A percentile compares a stretch with the other conserved stretches of the same genome.
Conservation (phyloP, 2,329 filamentous ascomycete genomes). For the Colletotrichum tamarilloi region DNA sequence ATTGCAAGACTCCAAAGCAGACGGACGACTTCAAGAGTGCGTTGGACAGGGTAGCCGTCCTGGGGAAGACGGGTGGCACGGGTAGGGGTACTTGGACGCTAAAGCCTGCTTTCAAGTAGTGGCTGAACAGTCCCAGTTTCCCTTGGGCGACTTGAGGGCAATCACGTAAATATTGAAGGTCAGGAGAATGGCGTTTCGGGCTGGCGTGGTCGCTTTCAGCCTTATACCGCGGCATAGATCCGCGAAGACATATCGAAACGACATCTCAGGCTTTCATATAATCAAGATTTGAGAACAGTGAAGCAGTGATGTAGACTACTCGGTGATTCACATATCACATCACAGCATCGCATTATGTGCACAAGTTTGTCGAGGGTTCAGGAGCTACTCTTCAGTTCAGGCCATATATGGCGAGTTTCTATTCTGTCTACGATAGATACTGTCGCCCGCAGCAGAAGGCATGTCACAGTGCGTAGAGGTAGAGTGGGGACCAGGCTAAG, state of each 20-base stretch:
- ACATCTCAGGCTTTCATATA: background rate
- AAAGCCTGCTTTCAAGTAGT: conserved; percentile 42
- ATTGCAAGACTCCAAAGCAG: conserved; percentile 75
- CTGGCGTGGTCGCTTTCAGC: background rate
- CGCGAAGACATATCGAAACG: too few species aligned
- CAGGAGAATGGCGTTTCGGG: background rate
- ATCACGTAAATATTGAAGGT: background rate
- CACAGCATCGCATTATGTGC: background rate
- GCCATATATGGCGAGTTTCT: conserved; percentile 38
- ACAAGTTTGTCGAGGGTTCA: conserved; percentile 23
- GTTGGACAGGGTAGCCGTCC: conserved; percentile 78
- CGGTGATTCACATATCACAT: background rate
- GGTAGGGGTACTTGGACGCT: conserved; percentile 67
- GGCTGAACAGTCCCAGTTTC: background rate
- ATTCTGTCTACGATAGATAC: conserved; percentile 38
- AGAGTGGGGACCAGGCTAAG: conserved; percentile 72
- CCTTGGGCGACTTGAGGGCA: background rate
- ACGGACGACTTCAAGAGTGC: conserved; percentile 86
- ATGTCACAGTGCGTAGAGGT: conserved; percentile 52
- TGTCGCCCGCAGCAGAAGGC: conserved; percentile 36
- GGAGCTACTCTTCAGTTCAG: conserved; percentile 39
- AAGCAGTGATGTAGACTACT: too few species aligned
- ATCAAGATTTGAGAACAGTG: background rate
- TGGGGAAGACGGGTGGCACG: conserved; percentile 69
- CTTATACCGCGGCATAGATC: background rate